These are phyloP conservation scores for Chlorella sorokiniana DNA, from an alignment of 139 green algal genomes.

Conservation along the genomic window DNA sequence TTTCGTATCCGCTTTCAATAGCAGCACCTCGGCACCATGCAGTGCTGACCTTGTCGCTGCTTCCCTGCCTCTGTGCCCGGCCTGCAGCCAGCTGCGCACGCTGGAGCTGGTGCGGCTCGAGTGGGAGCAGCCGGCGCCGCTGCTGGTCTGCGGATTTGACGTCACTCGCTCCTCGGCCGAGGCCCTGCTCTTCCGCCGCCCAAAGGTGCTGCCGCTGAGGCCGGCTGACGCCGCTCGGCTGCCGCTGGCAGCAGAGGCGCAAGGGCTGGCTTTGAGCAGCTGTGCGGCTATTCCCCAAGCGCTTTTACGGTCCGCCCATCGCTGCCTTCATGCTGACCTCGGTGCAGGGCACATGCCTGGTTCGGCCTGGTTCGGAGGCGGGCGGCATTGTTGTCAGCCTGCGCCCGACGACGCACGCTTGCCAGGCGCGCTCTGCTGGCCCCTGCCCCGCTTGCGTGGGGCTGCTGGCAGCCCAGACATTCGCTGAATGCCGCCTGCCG, in stretches of 20 bases:
- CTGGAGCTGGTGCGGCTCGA: neutral
- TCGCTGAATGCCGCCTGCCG: too few relatives aligned
- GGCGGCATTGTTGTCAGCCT: slow-evolving; percentile 20
- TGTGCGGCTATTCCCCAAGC: neutral
- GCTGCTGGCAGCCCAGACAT: too few relatives aligned
- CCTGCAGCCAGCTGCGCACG: slow-evolving; percentile 17
- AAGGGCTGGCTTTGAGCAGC: neutral
- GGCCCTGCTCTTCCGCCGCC: slow-evolving; percentile 26
- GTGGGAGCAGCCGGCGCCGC: slow-evolving; percentile 18
- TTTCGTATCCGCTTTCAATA: neutral
- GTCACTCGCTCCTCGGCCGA: neutral
- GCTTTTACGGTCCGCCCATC: too few relatives aligned
- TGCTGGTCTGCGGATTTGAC: slow-evolving; percentile 7
- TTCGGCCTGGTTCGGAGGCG: slow-evolving; percentile 8
- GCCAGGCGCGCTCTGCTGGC: neutral
- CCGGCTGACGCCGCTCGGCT: neutral
- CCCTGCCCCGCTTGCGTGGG: neutral
- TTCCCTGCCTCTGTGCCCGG: neutral
- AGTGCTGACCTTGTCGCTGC: neutral
- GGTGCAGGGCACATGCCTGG: slow-evolving; percentile 24
- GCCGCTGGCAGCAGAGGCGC: neutral
- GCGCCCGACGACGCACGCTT: neutral
- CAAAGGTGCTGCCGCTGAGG: neutral
- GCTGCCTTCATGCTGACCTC: neutral
- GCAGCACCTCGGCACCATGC: neutral